Percentiles rank a stretch among this genome's conserved stretches.
These are phyloP conservation scores for Penicillium fuscoglaucum DNA, from an alignment of 2,329 filamentous ascomycete genomes.

Conservation along the genomic window DNA sequence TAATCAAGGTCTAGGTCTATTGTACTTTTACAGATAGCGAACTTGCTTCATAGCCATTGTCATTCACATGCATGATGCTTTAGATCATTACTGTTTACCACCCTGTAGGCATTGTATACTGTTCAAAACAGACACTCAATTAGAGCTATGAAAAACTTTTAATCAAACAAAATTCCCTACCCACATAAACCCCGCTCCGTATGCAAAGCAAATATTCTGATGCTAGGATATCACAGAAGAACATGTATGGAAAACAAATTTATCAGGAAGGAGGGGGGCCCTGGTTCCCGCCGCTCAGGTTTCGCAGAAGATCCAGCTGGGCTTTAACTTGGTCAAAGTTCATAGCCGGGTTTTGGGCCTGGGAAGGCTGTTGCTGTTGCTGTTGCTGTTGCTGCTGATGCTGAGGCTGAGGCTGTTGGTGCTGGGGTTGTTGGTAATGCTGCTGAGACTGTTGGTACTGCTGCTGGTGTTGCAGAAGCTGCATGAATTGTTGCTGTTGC, in stretches of 20 bases:
- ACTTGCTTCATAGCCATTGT: slow-evolving; percentile 3
- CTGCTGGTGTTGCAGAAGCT: slow-evolving; percentile 19
- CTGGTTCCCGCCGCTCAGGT: slow-evolving; percentile 37
- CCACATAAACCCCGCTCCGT: slow-evolving; percentile 19
- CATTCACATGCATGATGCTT: slow-evolving; percentile 5
- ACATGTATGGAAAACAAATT: slow-evolving; percentile 10
- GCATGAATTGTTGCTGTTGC: slow-evolving; percentile 39
- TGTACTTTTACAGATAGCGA: slow-evolving; percentile 12
- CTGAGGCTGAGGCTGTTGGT: too few species aligned
- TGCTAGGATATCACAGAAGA: slow-evolving; percentile 15
- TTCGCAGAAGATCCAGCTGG: slow-evolving; percentile 43
- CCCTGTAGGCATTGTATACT: background rate
- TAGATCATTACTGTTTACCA: background rate
- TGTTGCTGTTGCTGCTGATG: slow-evolving; percentile 19
- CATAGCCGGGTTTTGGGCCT: slow-evolving; percentile 31
- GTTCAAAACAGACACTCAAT: slow-evolving; percentile 1
- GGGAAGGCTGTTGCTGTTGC: slow-evolving; percentile 27
- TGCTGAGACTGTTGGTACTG: slow-evolving; percentile 30
- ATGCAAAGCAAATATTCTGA: slow-evolving; percentile 30
- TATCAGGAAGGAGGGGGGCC: slow-evolving; percentile 32
- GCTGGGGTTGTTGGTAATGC: slow-evolving; percentile 22
- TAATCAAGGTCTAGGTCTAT: background rate
- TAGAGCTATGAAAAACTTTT: slow-evolving; percentile 11
- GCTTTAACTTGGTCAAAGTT: slow-evolving; percentile 46
- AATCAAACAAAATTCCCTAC: slow-evolving; percentile 10